Base-by-base conservation (phyloP, 768 basidiomycete genomes). In the Omphalotus guepiniiformis region DNA sequence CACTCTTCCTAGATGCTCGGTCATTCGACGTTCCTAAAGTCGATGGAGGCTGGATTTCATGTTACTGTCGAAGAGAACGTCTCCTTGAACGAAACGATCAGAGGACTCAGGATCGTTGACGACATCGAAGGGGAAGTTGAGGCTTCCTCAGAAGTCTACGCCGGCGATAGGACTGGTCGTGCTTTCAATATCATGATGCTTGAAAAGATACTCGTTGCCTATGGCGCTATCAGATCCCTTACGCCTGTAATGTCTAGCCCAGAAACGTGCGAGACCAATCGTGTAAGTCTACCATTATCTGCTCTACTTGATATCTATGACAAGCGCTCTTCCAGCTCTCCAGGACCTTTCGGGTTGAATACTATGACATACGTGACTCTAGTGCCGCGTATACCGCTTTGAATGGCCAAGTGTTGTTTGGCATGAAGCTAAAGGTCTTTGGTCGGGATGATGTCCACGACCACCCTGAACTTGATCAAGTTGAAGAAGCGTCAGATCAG, bases 281-380 rank as follows among this genome's bases (percentile, higher is more conserved):
- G 58, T 52, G 69, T 68, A 43, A 49, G 58, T 44, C 16, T 34
- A 37, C 13, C 18, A 3, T 18, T 21, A 22, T 15, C 32, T 19
- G 38, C 9, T 41, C 23, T 18, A 47, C 26, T 26, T 26, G 16
- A 30, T 25, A 23, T 38, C 7, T 29, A 3, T 32, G 47, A 46
- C 49, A 42, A 22, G 19, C 12, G 7, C 23, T 28, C 18, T 48
- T 29, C 2, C 30, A 49, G 43, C 52, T 66, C 60, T 39, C 53
- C 6, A 59, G 56, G 62, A 62, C 73, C 23, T 88, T 80, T 61
- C 65, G 64, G 32, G 76, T 82, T 42, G 85, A 88, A 53, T 92
- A 78, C 59, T 84, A 74, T 57, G 86, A 90, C 56, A 70, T 78
- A 22, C 73, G 84, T 21, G 73, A 75, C 30, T 80, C 84, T 5